phyloP scores from a whole-genome alignment of 495 filamentous ascomycete genomes.

The Pseudevernia furfuracea region DNA sequence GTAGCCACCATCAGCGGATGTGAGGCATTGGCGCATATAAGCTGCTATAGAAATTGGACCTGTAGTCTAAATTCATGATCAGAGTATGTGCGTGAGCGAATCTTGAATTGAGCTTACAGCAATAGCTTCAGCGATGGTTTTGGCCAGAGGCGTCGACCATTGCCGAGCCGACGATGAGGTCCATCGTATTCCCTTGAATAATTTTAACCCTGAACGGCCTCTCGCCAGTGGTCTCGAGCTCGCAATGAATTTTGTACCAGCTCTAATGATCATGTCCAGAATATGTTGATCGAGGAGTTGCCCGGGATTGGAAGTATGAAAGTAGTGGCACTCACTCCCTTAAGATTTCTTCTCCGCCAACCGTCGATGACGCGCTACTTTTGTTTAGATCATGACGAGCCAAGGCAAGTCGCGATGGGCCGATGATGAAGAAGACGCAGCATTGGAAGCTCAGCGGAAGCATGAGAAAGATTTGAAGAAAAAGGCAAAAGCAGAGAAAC shows the following conservation, averaged over 20 bases:
- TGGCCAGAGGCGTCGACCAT: conserved; percentile 90
- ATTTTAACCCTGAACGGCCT: neutral
- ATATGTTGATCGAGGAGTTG: neutral
- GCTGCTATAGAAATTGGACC: conserved; percentile 85
- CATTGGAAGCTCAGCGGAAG: conserved; percentile 62
- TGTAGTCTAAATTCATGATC: conserved; percentile 47
- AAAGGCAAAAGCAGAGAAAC: conserved; percentile 75
- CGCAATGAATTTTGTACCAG: neutral
- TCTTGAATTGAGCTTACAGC: conserved; percentile 45
- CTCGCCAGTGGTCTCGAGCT: conserved; percentile 5
- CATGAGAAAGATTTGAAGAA: conserved; percentile 87
- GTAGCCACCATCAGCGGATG: conserved; percentile 83
- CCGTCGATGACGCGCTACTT: conserved; percentile 2
- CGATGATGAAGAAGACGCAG: conserved; percentile 67
- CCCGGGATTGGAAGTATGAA: neutral
- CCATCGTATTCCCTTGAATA: conserved; percentile 15
- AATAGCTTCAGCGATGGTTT: conserved; percentile 74
- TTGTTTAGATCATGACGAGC: conserved; percentile 47
- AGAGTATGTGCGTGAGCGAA: conserved; percentile 13
- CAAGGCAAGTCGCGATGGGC: conserved; percentile 79
- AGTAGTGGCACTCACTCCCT: neutral
- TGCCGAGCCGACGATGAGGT: conserved; percentile 28
- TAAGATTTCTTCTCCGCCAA: conserved; percentile 7
- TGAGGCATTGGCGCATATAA: conserved; percentile 98
- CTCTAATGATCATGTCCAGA: conserved; percentile 10